Evolutionary conservation across 2,329 filamentous ascomycete species (phyloP).

Genomic region (Tolypocladium amazonense): DNA sequence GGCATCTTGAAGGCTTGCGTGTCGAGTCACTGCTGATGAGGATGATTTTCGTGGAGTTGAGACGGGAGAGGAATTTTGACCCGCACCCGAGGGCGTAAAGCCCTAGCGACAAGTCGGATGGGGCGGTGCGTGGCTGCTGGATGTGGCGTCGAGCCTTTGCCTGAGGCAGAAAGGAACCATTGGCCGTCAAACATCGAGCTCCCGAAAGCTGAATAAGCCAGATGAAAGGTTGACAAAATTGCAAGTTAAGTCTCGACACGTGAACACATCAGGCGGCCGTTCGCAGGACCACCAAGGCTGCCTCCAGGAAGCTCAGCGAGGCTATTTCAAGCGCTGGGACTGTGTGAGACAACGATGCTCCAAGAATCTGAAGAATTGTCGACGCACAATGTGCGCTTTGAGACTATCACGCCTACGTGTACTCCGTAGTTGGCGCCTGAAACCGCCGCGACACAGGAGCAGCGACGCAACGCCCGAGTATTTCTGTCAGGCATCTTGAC

Average conservation of each 20-base stretch:
- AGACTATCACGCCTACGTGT: background rate
- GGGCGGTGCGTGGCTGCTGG: slow-evolving; percentile 7
- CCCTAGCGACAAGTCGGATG: slow-evolving; percentile 18
- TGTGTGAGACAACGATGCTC: background rate
- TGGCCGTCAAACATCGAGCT: too few relatives aligned
- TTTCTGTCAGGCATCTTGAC: slow-evolving; percentile 18
- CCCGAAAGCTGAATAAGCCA: background rate
- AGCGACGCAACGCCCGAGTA: background rate
- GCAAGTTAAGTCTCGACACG: background rate
- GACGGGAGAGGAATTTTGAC: slow-evolving; percentile 22
- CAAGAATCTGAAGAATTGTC: background rate
- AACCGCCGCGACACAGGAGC: background rate
- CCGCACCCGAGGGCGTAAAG: slow-evolving; percentile 24
- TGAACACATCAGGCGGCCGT: background rate
- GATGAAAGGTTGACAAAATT: slow-evolving; percentile 2
- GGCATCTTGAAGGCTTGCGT: slow-evolving; percentile 30
- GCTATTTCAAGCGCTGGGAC: background rate
- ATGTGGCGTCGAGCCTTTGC: background rate
- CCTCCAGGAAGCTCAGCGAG: background rate
- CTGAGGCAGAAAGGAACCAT: slow-evolving; percentile 6
- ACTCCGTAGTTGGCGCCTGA: background rate
- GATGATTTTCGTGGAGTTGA: slow-evolving; percentile 19
- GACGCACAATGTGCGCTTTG: background rate
- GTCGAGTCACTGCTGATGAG: slow-evolving; percentile 24
- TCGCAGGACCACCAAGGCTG: background rate